Evolutionary conservation across 805 yeast genomes (phyloP).

Genomic region (Vanderwaltozyma polyspora): DNA sequence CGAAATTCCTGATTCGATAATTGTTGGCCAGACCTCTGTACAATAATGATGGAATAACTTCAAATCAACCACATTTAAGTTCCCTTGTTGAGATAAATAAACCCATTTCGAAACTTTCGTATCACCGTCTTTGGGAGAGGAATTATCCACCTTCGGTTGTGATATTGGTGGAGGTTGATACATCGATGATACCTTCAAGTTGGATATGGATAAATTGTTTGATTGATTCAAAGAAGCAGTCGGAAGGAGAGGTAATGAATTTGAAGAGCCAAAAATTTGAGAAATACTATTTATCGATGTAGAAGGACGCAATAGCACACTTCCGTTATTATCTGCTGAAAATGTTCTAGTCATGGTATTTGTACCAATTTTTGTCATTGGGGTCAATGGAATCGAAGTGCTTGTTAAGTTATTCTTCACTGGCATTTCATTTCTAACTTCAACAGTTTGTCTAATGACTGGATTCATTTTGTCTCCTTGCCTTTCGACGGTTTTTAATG

Average conservation of each 20-base stretch:
- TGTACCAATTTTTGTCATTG: conserved; percentile 2
- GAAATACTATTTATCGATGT: not conserved
- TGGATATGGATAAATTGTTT: no score
- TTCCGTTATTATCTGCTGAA: no score
- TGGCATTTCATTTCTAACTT: no score
- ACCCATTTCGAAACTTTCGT: conserved; percentile 6
- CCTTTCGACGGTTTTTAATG: not conserved
- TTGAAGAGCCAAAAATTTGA: not conserved
- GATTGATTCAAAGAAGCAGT: not conserved
- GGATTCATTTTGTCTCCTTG: not conserved
- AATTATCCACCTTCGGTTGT: not conserved
- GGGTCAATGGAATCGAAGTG: conserved; percentile 1
- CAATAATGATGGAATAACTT: conserved; percentile 81
- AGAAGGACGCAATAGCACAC: not conserved
- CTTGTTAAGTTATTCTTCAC: not conserved
- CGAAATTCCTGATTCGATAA: conserved; percentile 83
- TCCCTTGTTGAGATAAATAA: conserved; percentile 21
- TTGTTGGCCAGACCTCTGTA: conserved; percentile 72
- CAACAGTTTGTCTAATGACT: no score
- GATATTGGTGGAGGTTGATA: no score
- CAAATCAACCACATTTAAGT: conserved; percentile 61
- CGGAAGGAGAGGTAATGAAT: not conserved
- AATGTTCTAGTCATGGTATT: no score
- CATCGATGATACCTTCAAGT: no score
- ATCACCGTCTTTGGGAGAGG: not conserved